These are phyloP conservation scores for carrot (Daucus carota) DNA, from an alignment of 129 eudicot species.

Conservation along the genomic window DNA sequence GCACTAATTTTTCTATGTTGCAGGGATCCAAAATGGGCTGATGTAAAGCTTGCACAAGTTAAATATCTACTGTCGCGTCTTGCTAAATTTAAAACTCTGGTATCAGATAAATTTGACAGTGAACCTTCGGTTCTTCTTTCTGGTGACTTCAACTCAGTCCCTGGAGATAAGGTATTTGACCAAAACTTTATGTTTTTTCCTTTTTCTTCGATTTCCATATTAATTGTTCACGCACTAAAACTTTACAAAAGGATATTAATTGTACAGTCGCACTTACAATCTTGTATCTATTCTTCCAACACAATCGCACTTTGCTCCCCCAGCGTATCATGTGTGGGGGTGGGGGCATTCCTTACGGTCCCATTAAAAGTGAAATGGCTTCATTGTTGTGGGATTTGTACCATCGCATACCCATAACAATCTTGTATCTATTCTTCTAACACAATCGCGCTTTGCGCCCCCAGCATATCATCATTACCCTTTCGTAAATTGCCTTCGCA, in stretches of 20 bases:
- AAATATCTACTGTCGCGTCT: constrained; percentile 69
- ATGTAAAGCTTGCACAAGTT: constrained; percentile 87
- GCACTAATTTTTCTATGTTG: neutral
- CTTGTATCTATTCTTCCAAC: too few relatives aligned
- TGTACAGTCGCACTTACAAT: too few relatives aligned
- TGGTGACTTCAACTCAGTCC: constrained; percentile 92
- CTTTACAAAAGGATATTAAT: neutral
- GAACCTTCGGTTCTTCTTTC: constrained; percentile 65
- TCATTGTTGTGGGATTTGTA: too few relatives aligned
- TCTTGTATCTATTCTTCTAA: too few relatives aligned
- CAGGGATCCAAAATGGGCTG: constrained; percentile 96
- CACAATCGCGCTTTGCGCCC: too few relatives aligned
- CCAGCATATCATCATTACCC: too few relatives aligned
- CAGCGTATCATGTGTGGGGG: too few relatives aligned
- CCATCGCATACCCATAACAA: too few relatives aligned
- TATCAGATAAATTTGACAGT: constrained; percentile 54
- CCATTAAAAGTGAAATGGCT: too few relatives aligned
- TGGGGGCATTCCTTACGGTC: too few relatives aligned
- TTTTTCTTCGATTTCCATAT: neutral
- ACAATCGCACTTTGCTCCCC: too few relatives aligned
- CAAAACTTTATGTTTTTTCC: neutral
- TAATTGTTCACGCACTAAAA: neutral
- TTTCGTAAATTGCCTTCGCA: too few relatives aligned
- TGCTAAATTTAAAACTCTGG: constrained; percentile 39
- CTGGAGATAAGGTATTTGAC: constrained; percentile 72